These are phyloP conservation scores for Colletotrichum sp. DNA, from an alignment of 2,329 filamentous ascomycete genomes.

Conservation along the genomic window DNA sequence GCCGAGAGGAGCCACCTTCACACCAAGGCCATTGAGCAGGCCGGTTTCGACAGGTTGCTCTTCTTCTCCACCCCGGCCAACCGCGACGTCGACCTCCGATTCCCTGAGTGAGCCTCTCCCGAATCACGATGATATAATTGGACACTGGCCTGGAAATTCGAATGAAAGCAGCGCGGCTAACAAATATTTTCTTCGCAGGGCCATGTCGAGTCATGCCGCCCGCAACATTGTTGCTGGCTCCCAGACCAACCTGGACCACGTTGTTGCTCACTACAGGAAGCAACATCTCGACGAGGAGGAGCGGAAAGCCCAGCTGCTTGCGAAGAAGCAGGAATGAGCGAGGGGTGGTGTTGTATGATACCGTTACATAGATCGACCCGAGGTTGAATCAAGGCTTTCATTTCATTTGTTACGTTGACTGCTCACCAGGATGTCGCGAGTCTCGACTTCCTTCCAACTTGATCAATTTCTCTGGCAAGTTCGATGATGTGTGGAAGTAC, in stretches of 20 bases:
- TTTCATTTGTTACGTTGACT: constrained; percentile 6
- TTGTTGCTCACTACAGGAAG: constrained; percentile 62
- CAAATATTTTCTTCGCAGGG: constrained; percentile 35
- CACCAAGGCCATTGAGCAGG: constrained; percentile 57
- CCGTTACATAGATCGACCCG: constrained; percentile 18
- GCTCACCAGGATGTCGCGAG: neutral
- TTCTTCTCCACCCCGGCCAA: constrained; percentile 46
- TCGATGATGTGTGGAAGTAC: neutral
- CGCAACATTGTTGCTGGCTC: constrained; percentile 62
- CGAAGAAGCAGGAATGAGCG: constrained; percentile 14
- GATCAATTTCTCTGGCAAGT: neutral
- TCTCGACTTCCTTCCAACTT: neutral
- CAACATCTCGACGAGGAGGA: constrained; percentile 60
- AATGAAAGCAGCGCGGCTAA: neutral
- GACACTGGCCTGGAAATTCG: neutral
- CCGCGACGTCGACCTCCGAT: constrained; percentile 57
- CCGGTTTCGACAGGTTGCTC: constrained; percentile 61
- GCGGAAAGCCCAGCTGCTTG: constrained; percentile 52
- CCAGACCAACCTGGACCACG: constrained; percentile 56
- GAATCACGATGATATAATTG: neutral
- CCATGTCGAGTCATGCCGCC: constrained; percentile 53
- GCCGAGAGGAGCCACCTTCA: constrained; percentile 57
- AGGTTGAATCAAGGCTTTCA: constrained; percentile 15
- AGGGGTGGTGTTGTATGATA: constrained; percentile 17
- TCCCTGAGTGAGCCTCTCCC: constrained; percentile 56